Evolutionary conservation across 1,139 yeast genomes (phyloP), one percentile per base, ranked within the genome.

Genomic region (Blastobotrys arbuscula): DNA sequence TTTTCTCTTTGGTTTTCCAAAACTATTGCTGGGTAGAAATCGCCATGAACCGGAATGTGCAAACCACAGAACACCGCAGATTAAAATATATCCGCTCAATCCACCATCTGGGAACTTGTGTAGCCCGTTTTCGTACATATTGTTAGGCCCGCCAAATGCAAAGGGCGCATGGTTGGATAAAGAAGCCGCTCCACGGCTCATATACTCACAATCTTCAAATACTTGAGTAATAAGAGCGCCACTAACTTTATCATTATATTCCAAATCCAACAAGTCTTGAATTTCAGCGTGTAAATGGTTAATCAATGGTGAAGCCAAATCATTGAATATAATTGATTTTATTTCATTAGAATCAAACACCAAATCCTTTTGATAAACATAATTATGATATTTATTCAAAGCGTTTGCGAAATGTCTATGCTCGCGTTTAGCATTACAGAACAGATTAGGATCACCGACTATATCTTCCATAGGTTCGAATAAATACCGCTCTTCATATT

Each of bases 101-200:
- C 18, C 18, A 16, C 20, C 26, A 10, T n/a, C 16, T 24, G 43
- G 43, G 15, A 40, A 40, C n/a, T 9, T n/a, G 16, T 26, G 21
- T 3, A n/a, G 23, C 13, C 43, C 43, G 13, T 39, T 6, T 26
- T 39, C 42, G 15, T 19, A 40, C 36, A n/a, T 7, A 28, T 40
- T 40, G 15, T 40, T 19, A 23, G 34, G 24, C 9, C 36, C 43
- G 23, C 43, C 43, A 19, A 16, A 40, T 15, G 43, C 36, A 8
- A 40, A 40, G 10, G 43, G 43, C 9, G 24, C 43, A 19, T 40
- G 42, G 31, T 16, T 39, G 10, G 42, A 13, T n/a, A 39, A 20
- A 9, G 42, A 39, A 13, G 42, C 42, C 19, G 42, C 42, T 9
- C 42, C 42, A n/a, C 31, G 30, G 31, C 42, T 39, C 20, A 39